Base-by-base conservation (phyloP, 768 basidiomycete genomes). In the Lactifluus pinguis region DNA sequence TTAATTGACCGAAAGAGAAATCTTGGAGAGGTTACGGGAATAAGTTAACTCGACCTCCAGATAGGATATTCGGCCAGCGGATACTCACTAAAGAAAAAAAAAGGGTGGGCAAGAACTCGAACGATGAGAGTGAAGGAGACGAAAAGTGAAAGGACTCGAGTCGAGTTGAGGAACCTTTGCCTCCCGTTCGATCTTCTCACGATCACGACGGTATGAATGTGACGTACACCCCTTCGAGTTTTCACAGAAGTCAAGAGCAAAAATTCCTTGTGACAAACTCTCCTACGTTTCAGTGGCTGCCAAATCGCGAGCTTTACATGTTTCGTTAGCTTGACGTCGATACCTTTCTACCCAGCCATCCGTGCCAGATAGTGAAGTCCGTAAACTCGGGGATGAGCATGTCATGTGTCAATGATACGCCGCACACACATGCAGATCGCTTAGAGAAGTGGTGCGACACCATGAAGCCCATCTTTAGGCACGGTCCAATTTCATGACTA, bases 1-100 rank as follows among this genome's bases (percentile, higher is more conserved):
- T 73, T 69, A 77, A 67, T 57, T 65, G 65, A 52, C 64, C 51
- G 60, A 56, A 41, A 30, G 19, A 10, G 25, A 36, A 34, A 49
- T 0, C 64, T 68, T 64, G 19, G 45, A 30, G 21, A 38, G 8
- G 19, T 17, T n/a, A 42, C 25, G 15, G 14, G 9, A 52, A 29
- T 32, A 21, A 55, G 6, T 5, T 14, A n/a, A 29, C 36, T 19
- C 21, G 17, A 30, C 21, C 48, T 11, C 8, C 21, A n/a, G 4
- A 6, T 11, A 49, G 34, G 15, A 25, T 11, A 14, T 47, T 44
- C 34, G 48, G 52, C 14, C 14, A 39, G 34, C 30, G 14, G 19
- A 34, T 10, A 60, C 59, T 60, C 38, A 60, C 59, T n/a, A 60
- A 34, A 39, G 15, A 25, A 34, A 49, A 19, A 36, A 52, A 13